Evolutionary conservation across 345 rosid genomes (phyloP), one percentile per base, ranked within the genome.

Genomic region (Ailanthus altissimus): DNA sequence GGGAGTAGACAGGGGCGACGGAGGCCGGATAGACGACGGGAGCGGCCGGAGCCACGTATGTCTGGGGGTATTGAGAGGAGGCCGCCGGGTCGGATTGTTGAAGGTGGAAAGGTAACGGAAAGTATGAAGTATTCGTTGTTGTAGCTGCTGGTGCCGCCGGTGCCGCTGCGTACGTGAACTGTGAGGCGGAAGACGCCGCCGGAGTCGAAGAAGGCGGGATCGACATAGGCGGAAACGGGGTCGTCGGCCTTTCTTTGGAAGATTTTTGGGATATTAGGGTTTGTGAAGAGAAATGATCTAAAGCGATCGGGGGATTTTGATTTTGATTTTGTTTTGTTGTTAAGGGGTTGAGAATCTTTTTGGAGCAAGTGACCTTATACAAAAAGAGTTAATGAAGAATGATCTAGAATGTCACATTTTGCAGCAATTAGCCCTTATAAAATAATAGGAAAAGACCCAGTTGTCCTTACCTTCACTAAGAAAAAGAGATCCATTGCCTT

Each of bases 1-100:
- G 82, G 28, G 96, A 36, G 79, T 94, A 92, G 15, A 88, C 85
- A 5, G 90, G 83, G 73, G 88, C 87, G 2, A 88, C 80, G 69
- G 84, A 86, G 2, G 82, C 84, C 5, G 94, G 79, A 14, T 90
- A 84, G 40, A 84, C 81, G 18, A 84, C 81, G 53, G 90, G 81
- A 6, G 88, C 84, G 23, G 89, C 77, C 16, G 85, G 75, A 25
- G 82, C 80, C 2, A 57, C 85, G 67, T 84, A 87, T 2, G 78
- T 83, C 53, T 79, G 88, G 53, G 67, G 81, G 67, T 38, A 12
- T 40, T 64, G 67, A 5, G 78, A n/a, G 56, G 57, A 58, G 16
- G 69, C 23, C 70, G 73, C 12, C 25, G 64, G 76, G 74, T 81
- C 69, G n/a, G 78, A 7, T 60, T 83, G 86, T 72, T 84, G 86